These are phyloP conservation scores for Leccinum sublutescens DNA, from an alignment of 768 basidiomycete genomes.

Conservation along the genomic window DNA sequence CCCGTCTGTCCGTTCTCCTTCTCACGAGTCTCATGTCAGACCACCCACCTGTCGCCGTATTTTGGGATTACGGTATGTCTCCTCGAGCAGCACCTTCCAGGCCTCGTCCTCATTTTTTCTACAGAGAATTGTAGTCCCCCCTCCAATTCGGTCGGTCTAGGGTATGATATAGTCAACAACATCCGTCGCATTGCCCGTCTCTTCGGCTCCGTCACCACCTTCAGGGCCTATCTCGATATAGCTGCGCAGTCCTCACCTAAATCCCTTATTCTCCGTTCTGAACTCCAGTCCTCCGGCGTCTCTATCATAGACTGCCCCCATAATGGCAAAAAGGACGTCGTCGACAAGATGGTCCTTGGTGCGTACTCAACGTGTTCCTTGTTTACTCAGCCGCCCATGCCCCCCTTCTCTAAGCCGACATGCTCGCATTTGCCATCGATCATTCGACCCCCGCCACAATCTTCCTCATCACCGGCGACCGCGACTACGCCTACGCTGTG, in stretches of 20 bases:
- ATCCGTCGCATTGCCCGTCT: constrained; percentile 44
- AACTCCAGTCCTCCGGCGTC: constrained; percentile 45
- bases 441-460: constrained; percentile 51
- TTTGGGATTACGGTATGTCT: constrained; percentile 37
- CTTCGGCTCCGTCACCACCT: constrained; percentile 46
- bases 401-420: constrained; percentile 48
- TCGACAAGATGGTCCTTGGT: constrained; percentile 50
- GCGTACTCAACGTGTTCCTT: constrained; percentile 6
- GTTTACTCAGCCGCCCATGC: constrained; percentile 2
- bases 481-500: constrained; percentile 65
- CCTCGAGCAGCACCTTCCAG: not conserved
- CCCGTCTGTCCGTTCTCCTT: constrained; percentile 7
- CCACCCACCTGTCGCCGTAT: constrained; percentile 42
- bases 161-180: constrained; percentile 42
- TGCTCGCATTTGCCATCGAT: constrained; percentile 67
- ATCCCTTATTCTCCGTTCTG: constrained; percentile 36
- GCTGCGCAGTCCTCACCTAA: constrained; percentile 36
- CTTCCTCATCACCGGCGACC: constrained; percentile 64
- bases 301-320: constrained; percentile 39
- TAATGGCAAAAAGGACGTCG: constrained; percentile 36
- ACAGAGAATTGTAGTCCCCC: constrained; percentile 34
- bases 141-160: constrained; percentile 34
- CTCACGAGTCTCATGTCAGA: constrained; percentile 32
- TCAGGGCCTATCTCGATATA: constrained; percentile 55
- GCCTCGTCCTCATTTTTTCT: constrained; percentile 2